Percentiles rank a stretch among this genome's conserved stretches.
Evolutionary conservation across 257 asterid genomes (phyloP).

Genomic region (Oldenlandia corymbosa): DNA sequence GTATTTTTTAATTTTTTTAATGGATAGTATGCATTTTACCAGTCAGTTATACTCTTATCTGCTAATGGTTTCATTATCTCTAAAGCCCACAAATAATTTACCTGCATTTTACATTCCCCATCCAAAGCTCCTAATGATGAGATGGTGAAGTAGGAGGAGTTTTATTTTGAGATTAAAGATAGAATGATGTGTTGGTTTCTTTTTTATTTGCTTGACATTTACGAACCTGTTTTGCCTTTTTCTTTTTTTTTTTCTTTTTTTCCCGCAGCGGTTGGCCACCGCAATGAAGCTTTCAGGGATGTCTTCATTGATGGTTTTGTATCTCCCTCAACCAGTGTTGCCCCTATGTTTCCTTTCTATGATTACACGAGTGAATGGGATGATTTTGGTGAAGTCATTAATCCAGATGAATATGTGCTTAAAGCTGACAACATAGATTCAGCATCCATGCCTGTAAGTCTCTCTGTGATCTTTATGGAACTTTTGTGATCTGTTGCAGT

Average conservation of each 20-base stretch:
- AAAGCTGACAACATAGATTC: constrained; percentile 73
- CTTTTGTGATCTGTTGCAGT: constrained; percentile 4
- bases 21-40: not conserved
- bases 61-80: not conserved
- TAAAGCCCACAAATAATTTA: not conserved
- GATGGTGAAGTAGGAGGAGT: not conserved
- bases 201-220: not conserved
- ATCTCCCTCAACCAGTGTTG: constrained; percentile 63
- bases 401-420: constrained; percentile 83
- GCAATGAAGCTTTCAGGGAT: constrained; percentile 70
- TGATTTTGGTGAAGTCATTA: constrained; percentile 95
- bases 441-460: constrained; percentile 53
- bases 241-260: constrained; percentile 20
- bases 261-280: constrained; percentile 54
- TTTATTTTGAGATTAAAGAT: not conserved
- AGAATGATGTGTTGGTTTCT: not conserved
- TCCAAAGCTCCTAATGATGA: not conserved
- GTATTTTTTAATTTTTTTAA: not conserved
- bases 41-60: not conserved
- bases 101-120: not conserved
- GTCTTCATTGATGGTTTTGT: constrained; percentile 84
- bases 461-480: constrained; percentile 14
- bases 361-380: constrained; percentile 76
- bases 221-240: constrained; percentile 4
- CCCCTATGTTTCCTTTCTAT: constrained; percentile 91